These are phyloP conservation scores for Catharanthus roseus DNA, from an alignment of 257 asterid species.

Conservation along the genomic window DNA sequence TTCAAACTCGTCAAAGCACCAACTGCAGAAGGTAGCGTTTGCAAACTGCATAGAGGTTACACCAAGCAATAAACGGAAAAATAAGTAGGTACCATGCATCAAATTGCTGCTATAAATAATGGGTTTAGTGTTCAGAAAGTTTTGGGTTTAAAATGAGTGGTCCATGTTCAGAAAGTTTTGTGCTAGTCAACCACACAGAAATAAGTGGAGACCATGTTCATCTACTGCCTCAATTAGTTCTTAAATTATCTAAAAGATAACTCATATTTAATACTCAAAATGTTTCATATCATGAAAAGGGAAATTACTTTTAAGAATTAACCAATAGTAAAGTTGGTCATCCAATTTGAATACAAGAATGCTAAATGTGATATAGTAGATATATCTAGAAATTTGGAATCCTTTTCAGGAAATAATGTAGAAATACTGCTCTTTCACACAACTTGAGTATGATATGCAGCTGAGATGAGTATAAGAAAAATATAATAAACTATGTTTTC, in stretches of 20 bases:
- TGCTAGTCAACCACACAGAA: too few relatives aligned
- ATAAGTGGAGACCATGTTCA: neutral
- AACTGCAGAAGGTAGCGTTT: slow-evolving; percentile 52
- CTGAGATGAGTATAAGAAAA: neutral
- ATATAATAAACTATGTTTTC: neutral
- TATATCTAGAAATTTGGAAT: neutral
- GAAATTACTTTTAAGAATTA: neutral
- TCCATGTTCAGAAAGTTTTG: too few relatives aligned
- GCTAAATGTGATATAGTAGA: neutral
- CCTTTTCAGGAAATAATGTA: too few relatives aligned
- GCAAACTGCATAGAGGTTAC: slow-evolving; percentile 46
- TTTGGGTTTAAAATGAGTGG: too few relatives aligned
- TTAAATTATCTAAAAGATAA: neutral
- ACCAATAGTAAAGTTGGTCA: neutral
- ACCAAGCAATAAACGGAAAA: neutral
- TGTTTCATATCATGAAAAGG: neutral
- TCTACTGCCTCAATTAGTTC: neutral
- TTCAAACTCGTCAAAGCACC: slow-evolving; percentile 66
- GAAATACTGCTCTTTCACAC: neutral
- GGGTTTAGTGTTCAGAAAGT: neutral
- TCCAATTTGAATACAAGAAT: neutral
- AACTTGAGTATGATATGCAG: neutral
- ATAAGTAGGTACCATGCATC: neutral
- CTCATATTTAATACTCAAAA: neutral
- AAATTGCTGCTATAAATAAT: neutral